Conservation (phyloP, 345 rosid genomes). For the Aethionema arabicum region DNA sequence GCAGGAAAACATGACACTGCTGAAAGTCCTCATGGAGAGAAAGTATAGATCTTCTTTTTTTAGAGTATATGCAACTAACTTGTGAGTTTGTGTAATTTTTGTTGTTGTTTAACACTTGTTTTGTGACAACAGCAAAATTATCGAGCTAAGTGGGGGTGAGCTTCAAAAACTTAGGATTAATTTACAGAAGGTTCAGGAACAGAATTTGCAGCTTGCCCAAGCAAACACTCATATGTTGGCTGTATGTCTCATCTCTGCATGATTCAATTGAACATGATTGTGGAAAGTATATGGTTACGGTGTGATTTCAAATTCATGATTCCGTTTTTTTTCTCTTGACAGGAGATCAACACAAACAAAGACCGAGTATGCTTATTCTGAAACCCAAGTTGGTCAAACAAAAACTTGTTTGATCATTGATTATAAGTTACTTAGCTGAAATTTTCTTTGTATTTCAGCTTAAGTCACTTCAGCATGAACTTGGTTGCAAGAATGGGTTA, state of each 20-base stretch:
- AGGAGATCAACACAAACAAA: slow-evolving; percentile 69
- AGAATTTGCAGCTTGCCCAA: slow-evolving; percentile 65
- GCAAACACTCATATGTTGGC: slow-evolving; percentile 56
- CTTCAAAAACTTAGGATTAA: slow-evolving; percentile 53
- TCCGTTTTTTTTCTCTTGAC: slow-evolving; percentile 36
- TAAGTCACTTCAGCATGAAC: slow-evolving; percentile 63
- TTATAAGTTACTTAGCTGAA: slow-evolving; percentile 24
- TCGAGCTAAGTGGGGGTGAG: slow-evolving; percentile 49
- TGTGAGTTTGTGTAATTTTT: slow-evolving; percentile 1
- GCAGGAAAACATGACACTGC: slow-evolving; percentile 59
- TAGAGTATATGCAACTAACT: slow-evolving; percentile 23
- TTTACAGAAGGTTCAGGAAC: slow-evolving; percentile 58
- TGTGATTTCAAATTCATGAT: slow-evolving; percentile 18
- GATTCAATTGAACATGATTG: slow-evolving; percentile 21
- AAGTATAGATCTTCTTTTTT: slow-evolving; percentile 44
- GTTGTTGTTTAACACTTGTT: slow-evolving; percentile 19
- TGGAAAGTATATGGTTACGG: slow-evolving; percentile 2
- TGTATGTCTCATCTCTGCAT: slow-evolving; percentile 41
- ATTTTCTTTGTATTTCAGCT: slow-evolving; percentile 47
- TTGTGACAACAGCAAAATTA: slow-evolving; percentile 47
- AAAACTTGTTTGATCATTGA: slow-evolving; percentile 14
- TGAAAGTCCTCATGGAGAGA: slow-evolving; percentile 50
- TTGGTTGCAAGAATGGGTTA: slow-evolving; percentile 61
- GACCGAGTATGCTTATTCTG: slow-evolving; percentile 51
- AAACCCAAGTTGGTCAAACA: slow-evolving; percentile 25